Conservation (phyloP, 129 eudicot genomes). For the Chrysanthemum makinoi region DNA sequence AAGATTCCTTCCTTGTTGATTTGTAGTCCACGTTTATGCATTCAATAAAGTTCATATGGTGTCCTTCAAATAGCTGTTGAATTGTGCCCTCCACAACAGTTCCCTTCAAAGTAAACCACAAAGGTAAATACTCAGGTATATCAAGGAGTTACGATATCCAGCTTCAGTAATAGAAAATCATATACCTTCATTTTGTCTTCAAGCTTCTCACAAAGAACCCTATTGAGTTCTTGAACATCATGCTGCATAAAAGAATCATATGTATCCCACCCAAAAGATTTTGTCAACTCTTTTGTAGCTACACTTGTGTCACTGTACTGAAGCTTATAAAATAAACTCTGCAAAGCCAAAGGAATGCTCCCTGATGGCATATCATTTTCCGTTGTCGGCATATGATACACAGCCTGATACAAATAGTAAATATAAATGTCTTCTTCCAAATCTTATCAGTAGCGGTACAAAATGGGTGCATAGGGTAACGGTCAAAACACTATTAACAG, state of each 20-base stretch:
- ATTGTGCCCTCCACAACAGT: slow-evolving; percentile 99
- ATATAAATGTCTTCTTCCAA: slow-evolving; percentile 20
- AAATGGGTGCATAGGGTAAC: not conserved
- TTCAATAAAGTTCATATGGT: slow-evolving; percentile 93
- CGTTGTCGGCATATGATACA: slow-evolving; percentile 98
- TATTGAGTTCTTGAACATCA: slow-evolving; percentile 96
- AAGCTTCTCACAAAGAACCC: slow-evolving; percentile 98
- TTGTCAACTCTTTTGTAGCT: slow-evolving; percentile 93
- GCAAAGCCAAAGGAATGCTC: slow-evolving; percentile 94
- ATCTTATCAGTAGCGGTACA: slow-evolving; percentile 17
- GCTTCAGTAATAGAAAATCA: slow-evolving; percentile 7
- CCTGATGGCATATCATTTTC: slow-evolving; percentile 93
- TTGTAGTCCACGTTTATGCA: slow-evolving; percentile 92
- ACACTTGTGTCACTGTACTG: slow-evolving; percentile 93
- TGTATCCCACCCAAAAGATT: slow-evolving; percentile 97
- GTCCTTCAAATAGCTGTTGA: slow-evolving; percentile 93
- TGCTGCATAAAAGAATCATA: slow-evolving; percentile 98
- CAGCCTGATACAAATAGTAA: slow-evolving; percentile 56
- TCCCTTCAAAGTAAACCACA: slow-evolving; percentile 50
- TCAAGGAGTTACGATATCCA: not conserved
- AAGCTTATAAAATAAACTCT: slow-evolving; percentile 90
- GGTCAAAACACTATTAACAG: too few species aligned
- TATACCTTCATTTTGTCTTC: slow-evolving; percentile 96
- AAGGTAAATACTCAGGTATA: not conserved
- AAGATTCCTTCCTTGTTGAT: slow-evolving; percentile 94